These are phyloP conservation scores for Puya raimondii DNA, from an alignment of 176 grass and related monocot genomes.

Conservation along the genomic window DNA sequence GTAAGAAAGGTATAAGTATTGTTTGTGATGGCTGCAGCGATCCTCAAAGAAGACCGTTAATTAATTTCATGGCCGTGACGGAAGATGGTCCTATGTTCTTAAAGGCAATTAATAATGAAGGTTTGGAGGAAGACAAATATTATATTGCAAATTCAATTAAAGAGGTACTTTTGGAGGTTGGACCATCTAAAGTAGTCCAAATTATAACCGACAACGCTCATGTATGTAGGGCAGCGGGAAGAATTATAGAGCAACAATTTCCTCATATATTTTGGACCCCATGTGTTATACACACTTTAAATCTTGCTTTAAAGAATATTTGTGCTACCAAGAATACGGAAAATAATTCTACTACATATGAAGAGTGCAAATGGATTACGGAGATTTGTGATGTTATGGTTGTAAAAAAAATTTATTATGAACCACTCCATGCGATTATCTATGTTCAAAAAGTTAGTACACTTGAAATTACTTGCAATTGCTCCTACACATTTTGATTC, in stretches of 20 bases:
- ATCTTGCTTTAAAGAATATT: too few relatives aligned
- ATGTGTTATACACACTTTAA: too few relatives aligned
- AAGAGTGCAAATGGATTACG: constrained; percentile 1
- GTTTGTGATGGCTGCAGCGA: too few relatives aligned
- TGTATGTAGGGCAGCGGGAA: not conserved
- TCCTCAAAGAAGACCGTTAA: too few relatives aligned
- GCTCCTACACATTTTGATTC: constrained; percentile 3
- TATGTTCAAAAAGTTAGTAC: constrained; percentile 12
- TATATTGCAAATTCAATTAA: constrained; percentile 1
- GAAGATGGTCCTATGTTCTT: too few relatives aligned
- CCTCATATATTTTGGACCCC: too few relatives aligned
- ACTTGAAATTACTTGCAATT: constrained; percentile 22
- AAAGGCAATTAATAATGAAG: not conserved
- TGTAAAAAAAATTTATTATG: constrained; percentile 11
- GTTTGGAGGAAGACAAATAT: constrained; percentile 2
- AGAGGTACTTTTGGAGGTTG: not conserved
- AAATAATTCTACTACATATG: not conserved
- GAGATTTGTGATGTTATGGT: not conserved
- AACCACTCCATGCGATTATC: not conserved
- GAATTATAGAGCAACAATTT: too few relatives aligned
- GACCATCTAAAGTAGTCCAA: constrained; percentile 5
- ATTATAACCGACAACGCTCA: constrained; percentile 10
- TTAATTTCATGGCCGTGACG: too few relatives aligned
- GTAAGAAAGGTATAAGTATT: too few relatives aligned
- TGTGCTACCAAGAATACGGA: not conserved